Evolutionary conservation across 2,329 filamentous ascomycete species (phyloP), one percentile per base, ranked within the genome.

Genomic region (Sarocladiaceae sp.): DNA sequence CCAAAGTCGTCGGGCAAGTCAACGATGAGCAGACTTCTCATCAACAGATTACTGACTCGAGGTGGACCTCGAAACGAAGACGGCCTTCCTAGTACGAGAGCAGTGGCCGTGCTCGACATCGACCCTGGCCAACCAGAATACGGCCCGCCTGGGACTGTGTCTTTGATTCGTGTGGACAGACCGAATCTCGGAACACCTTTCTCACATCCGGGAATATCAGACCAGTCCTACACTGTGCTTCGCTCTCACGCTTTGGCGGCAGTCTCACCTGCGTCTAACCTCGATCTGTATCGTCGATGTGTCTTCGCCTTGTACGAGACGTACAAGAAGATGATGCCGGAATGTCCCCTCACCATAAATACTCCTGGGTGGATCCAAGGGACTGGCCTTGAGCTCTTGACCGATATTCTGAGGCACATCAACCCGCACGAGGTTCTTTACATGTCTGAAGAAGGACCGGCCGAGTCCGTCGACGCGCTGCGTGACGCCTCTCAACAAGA

Each of bases 111-210:
- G n/a, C 74, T 94, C 6, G 89, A 94, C 59, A 73, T 93, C 10
- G 88, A 94, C 62, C 86, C 87, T 1, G 86, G 84, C 0, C 88
- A 91, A 60, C 87, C 88, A 2, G 88, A 92, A 62, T 91, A 87
- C 63, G 80, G 80, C 0, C 77, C 84, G 1, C 80, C 84, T 1
- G 88, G 88, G 1, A 83, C 86, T 13, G 62, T 93, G 18, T 88
- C 87, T 1, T 78, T 93, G 3, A 71, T 85, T 13, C 74, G 80
- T 25, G 67, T 91, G 11, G 73, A 71, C 1, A 67, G 75, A 26
- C 80, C 84, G 0, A 83, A 89, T 49, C 70, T 92, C 4, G 78
- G 82, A 0, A 80, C 86, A 1, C 75, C 86, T 0, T 92, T 88
- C 60, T 82, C 82, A 7, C 86, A 88, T 57, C 77, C 70, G 3